Base-by-base conservation (phyloP, 2,329 filamentous ascomycete species). In the Ophiostoma novo-ulmi region DNA sequence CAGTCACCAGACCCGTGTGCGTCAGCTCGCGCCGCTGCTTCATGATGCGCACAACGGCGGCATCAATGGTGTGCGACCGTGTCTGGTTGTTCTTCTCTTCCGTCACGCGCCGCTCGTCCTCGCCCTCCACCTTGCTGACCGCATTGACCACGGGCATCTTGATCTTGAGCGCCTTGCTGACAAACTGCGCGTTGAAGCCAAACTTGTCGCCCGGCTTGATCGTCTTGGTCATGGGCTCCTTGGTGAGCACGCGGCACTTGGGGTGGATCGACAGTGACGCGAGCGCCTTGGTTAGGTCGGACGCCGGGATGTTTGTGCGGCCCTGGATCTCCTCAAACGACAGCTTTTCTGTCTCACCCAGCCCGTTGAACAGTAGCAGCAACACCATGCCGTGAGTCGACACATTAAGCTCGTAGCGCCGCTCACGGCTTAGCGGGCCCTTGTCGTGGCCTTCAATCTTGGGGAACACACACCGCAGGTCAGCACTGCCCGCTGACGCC, bases 301-400 rank as follows among this genome's bases (percentile, higher is more conserved):
- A 80, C 1, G 84, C 81, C 0, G 93, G 89, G 38, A 98, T 96
- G 74, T 90, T 91, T 0, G 94, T 97, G 75, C 85, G 85, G 6
- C 87, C 89, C 77, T 95, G 91, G 38, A 98, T 95, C 73, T 97
- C 92, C 70, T 95, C 91, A 70, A 88, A 87, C 0, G 83, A 81
- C 20, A 89, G 78, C 61, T 31, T 48, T 31, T 63, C 61, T 5
- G 14, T 36, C 80, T 82, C 74, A 83, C 78, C 78, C 0, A 96
- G 76, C 52, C 94, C 88, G 76, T 98, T 98, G 84, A 98, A 99
- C 0, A 97, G 86, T 64, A 97, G 79, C 26, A 99, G 80, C 35
- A 98, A 89, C 26, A 97, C 82, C 92, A 98, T 97, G 75, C 89
- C 93, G 78, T 95, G 95, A 0, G 95, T 98, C 1, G 93, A 91